Percentiles rank a stretch among this genome's conserved stretches.
phyloP scores from a whole-genome alignment of 208 protist genomes.

The Trypanosoma vivax region DNA sequence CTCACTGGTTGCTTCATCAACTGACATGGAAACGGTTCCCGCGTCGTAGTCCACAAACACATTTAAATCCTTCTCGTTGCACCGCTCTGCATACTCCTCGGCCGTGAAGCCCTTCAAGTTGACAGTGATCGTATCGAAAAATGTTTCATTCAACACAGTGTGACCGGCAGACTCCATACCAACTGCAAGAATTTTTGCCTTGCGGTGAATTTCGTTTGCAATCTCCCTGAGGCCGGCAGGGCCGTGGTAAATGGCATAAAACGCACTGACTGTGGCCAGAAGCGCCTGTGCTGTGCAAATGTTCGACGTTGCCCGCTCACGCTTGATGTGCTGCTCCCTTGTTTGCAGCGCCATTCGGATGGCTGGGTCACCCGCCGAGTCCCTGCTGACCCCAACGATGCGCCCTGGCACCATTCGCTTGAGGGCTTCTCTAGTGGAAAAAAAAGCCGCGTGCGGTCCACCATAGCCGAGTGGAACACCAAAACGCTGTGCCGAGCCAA shows the following conservation, averaged over 20 bases:
- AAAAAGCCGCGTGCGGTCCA: slow-evolving; percentile 97
- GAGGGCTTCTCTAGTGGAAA: slow-evolving; percentile 85
- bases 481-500: slow-evolving; percentile 94
- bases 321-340: slow-evolving; percentile 98
- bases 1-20: slow-evolving; percentile 92
- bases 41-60: slow-evolving; percentile 58
- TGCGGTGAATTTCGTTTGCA: slow-evolving; percentile 80
- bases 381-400: slow-evolving; percentile 95
- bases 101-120: slow-evolving; percentile 33
- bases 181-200: slow-evolving; percentile 72
- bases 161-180: slow-evolving; percentile 80
- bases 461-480: slow-evolving; percentile 94
- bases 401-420: slow-evolving; percentile 92
- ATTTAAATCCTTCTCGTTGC: slow-evolving; percentile 88
- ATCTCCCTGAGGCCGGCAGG: slow-evolving; percentile 92
- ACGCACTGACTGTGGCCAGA: slow-evolving; percentile 94
- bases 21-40: slow-evolving; percentile 69
- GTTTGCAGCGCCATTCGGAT: slow-evolving; percentile 97
- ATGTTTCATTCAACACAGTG: slow-evolving; percentile 42
- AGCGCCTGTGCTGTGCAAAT: slow-evolving; percentile 98
- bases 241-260: slow-evolving; percentile 98
- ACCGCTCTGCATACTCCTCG: slow-evolving; percentile 48
- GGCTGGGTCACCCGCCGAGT: slow-evolving; percentile 82
- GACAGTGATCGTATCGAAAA: slow-evolving; percentile 91
- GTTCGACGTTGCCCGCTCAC: slow-evolving; percentile 94